Evolutionary conservation across 225 moss, liverwort and hornwort species (phyloP), one percentile per base, ranked within the genome.

Genomic region (Climacium dendroides): DNA sequence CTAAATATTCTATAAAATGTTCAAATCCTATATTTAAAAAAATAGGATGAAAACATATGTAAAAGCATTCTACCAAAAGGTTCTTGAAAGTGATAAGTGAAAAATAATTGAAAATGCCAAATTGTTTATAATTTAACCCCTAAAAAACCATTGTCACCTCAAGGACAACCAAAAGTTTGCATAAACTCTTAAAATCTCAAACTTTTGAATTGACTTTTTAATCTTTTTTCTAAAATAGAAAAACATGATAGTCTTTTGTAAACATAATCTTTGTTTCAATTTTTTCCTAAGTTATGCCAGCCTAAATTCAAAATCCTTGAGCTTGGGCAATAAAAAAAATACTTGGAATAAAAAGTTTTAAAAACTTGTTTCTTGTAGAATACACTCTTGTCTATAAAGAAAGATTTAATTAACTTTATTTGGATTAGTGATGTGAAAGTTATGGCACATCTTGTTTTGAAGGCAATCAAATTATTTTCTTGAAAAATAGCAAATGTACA

Each of bases 281-380:
- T 66, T 66, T 0, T n/a, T 20, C 6, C 1, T 1, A 0, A 66
- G 11, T 20, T n/a, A n/a, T 20, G n/a, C 20, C 6, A 66, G 0
- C 37, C 6, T 12, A 13, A 67, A 13, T 1, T 67, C 37, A 24
- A 69, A 69, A 13, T 39, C 25, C 24, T 69, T 14, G 13, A 69
- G 3, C 24, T 69, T 24, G 4, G 13, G 39, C 39, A 69, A 69
- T 2, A 24, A 69, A 24, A 37, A 34, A 13, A 63, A 63, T 29
- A 10, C 5, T 17, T 13, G 23, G 7, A 13, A 23, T 13, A 6
- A 67, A 37, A 11, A 20, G 3, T 29, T 18, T 65, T 6, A 1
- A 66, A n/a, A 67, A 24, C 4, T 12, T 13, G 23, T 39, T 39
- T 37, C 0, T 69, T 0, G 8, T 24, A 24, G 7, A 7, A 1